A percentile compares a stretch with the other conserved stretches of the same genome.
Evolutionary conservation across 805 yeast genomes (phyloP).

Genomic region (Kurtzmaniella fragi): DNA sequence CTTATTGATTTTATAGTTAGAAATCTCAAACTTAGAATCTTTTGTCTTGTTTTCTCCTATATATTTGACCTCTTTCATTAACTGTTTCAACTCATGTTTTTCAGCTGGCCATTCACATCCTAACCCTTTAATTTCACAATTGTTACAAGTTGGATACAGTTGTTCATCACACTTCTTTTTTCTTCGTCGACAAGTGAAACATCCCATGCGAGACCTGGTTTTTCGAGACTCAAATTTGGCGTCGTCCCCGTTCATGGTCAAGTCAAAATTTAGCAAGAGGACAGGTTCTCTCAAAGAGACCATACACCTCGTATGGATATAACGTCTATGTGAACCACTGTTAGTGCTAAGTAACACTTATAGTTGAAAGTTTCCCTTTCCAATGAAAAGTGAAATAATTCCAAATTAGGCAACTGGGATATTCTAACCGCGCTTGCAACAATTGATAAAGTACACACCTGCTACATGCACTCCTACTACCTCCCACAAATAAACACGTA

Average conservation of each 20-base stretch:
- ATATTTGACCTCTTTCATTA: conserved; percentile 18
- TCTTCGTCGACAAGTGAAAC: conserved; percentile 24
- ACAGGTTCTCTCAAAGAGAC: too few species aligned
- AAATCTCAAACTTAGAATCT: not conserved
- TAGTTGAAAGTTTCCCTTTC: not conserved
- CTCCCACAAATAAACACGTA: too few species aligned
- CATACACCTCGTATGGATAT: too few species aligned
- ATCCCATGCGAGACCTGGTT: conserved; percentile 26
- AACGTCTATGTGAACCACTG: too few species aligned
- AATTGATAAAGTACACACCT: not conserved
- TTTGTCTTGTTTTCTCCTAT: conserved; percentile 8
- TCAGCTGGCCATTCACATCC: conserved; percentile 24
- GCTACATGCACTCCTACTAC: too few species aligned
- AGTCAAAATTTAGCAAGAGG: too few species aligned
- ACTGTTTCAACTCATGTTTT: conserved; percentile 17
- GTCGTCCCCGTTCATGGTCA: too few species aligned
- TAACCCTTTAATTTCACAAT: conserved; percentile 16
- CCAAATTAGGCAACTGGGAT: conserved; percentile 22
- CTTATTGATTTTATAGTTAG: not conserved
- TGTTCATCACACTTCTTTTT: conserved; percentile 28
- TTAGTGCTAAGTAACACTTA: not conserved
- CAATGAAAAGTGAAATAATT: conserved; percentile 11
- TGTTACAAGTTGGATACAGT: conserved; percentile 25
- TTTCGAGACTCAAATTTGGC: conserved; percentile 1
- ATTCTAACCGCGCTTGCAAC: conserved; percentile 26